Evolutionary conservation across 208 protist genomes (phyloP).

Genomic region (Leishmania mexicana): DNA sequence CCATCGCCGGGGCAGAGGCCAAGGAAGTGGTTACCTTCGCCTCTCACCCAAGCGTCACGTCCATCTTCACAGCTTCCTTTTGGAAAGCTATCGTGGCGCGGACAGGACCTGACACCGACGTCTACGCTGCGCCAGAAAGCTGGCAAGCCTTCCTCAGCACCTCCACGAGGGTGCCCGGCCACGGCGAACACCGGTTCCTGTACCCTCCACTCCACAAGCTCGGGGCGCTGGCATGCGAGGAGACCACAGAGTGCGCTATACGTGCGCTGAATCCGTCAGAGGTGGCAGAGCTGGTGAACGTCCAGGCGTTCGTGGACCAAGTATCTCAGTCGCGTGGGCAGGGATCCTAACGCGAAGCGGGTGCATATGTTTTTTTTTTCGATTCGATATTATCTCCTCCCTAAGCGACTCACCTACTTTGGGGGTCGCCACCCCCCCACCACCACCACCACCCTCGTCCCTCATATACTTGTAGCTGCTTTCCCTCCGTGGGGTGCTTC

Average conservation of each 20-base stretch:
- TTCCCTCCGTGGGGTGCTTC: not conserved
- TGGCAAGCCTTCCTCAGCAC: conserved; percentile 4
- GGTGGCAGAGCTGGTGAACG: not conserved
- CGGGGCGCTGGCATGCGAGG: conserved; percentile 18
- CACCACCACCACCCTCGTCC: not conserved
- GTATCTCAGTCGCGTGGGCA: not conserved
- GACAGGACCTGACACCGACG: not conserved
- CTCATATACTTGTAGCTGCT: not conserved
- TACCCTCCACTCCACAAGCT: conserved; percentile 9
- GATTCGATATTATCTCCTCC: too few relatives aligned
- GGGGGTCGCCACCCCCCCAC: too few relatives aligned
- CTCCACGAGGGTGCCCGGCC: not conserved
- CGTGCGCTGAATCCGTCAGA: not conserved
- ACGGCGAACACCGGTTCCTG: conserved; percentile 4
- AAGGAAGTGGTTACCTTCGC: not conserved
- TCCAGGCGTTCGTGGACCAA: not conserved
- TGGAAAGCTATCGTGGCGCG: conserved; percentile 12
- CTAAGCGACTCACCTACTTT: too few relatives aligned
- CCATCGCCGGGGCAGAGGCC: conserved; percentile 5
- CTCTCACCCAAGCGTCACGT: conserved; percentile 10
- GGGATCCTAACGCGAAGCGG: not conserved
- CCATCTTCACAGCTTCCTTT: conserved; percentile 13
- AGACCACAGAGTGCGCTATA: not conserved
- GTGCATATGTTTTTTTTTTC: not conserved
- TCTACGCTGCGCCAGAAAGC: not conserved